phyloP scores from a whole-genome alignment of 2,329 filamentous ascomycete genomes.

The Emydomyces testavorans region DNA sequence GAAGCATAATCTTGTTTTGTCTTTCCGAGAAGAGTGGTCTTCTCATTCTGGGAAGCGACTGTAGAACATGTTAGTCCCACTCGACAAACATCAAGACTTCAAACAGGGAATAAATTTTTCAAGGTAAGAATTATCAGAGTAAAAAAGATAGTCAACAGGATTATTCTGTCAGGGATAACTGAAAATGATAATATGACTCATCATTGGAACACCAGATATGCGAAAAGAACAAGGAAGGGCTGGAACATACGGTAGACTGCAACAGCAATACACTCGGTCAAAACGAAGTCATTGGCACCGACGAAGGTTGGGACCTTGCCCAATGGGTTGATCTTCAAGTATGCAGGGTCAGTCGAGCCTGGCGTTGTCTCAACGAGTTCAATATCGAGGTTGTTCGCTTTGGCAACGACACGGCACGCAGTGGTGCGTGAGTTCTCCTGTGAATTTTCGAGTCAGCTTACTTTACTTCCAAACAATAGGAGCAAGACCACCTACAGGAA shows the following conservation, averaged over 20 bases:
- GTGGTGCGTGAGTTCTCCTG: constrained; percentile 85
- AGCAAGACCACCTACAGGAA: constrained; percentile 48
- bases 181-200: constrained; percentile 58
- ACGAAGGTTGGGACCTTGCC: constrained; percentile 89
- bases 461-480: background rate
- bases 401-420: constrained; percentile 82
- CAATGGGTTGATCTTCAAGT: constrained; percentile 73
- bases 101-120: constrained; percentile 22
- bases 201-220: constrained; percentile 45
- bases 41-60: constrained; percentile 99
- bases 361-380: constrained; percentile 63
- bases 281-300: constrained; percentile 77
- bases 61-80: background rate
- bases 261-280: constrained; percentile 86
- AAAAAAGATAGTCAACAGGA: constrained; percentile 66
- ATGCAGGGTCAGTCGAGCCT: constrained; percentile 59
- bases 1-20: constrained; percentile 99
- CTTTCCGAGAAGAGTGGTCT: constrained; percentile 97
- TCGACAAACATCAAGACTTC: constrained; percentile 2
- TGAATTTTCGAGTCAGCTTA: constrained; percentile 22
- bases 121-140: constrained; percentile 57
- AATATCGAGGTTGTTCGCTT: constrained; percentile 91
- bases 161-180: constrained; percentile 99
- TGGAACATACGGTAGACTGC: constrained; percentile 83
- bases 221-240: constrained; percentile 15